phyloP scores from a whole-genome alignment of 2,329 filamentous ascomycete species.

The Huntiella savannae region DNA sequence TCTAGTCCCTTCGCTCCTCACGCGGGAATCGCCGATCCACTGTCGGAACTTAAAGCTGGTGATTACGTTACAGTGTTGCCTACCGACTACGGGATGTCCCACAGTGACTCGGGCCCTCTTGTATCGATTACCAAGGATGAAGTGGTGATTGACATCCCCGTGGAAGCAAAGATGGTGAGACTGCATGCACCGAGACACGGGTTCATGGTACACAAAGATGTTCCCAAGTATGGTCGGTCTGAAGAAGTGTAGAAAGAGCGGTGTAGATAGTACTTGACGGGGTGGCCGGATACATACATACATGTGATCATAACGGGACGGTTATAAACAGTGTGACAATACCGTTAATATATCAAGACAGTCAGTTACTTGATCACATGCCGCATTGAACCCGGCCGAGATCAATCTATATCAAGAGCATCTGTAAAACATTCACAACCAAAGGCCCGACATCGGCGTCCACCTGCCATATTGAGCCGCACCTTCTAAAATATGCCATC shows the following conservation, averaged over 20 bases:
- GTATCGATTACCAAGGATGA: conserved; percentile 32
- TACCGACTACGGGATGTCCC: conserved; percentile 38
- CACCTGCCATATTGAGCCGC: too few relatives aligned
- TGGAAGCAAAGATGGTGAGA: conserved; percentile 25
- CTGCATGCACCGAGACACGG: conserved; percentile 44
- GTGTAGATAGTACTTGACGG: background rate
- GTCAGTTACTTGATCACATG: too few relatives aligned
- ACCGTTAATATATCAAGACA: too few relatives aligned
- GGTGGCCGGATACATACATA: background rate
- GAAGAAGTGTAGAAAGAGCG: background rate
- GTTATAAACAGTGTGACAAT: too few relatives aligned
- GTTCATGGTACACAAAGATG: conserved; percentile 27
- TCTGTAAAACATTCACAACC: too few relatives aligned
- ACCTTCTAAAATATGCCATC: too few relatives aligned
- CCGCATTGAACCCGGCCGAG: too few relatives aligned
- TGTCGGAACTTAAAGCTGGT: conserved; percentile 26
- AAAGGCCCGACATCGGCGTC: too few relatives aligned
- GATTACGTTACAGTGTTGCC: conserved; percentile 39
- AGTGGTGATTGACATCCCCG: conserved; percentile 39
- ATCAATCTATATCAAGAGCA: too few relatives aligned
- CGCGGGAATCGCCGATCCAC: conserved; percentile 22
- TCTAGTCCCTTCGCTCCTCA: conserved; percentile 26
- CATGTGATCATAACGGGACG: too few relatives aligned
- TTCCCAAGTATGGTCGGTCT: background rate
- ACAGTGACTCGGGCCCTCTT: conserved; percentile 38